Conservation (phyloP, 768 basidiomycete species). For the Termitomyces sp. region DNA sequence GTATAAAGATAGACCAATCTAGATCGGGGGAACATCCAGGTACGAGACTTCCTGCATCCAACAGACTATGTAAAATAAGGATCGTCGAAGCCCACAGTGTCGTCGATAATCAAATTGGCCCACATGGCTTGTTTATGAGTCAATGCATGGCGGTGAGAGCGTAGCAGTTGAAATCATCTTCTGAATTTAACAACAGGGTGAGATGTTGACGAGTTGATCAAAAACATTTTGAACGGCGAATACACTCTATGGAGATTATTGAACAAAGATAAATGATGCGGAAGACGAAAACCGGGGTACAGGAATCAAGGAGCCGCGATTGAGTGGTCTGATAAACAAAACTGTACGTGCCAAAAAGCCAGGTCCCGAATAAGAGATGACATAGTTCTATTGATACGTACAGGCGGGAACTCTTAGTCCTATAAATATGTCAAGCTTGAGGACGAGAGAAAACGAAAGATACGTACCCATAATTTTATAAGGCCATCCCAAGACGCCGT, state of each 20-base stretch:
- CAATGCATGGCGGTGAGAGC: background rate
- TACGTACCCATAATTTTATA: slow-evolving; percentile 93
- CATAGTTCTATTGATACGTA: slow-evolving; percentile 13
- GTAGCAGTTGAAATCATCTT: background rate
- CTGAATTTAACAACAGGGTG: background rate
- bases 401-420: slow-evolving; percentile 32
- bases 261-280: background rate
- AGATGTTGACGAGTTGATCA: background rate
- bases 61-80: background rate
- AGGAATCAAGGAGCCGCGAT: too few species aligned
- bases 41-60: background rate
- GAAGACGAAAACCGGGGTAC: background rate
- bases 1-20: slow-evolving; percentile 1
- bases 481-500: slow-evolving; percentile 98
- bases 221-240: background rate
- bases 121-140: background rate
- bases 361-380: slow-evolving; percentile 1
- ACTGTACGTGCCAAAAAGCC: background rate
- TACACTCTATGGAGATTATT: background rate
- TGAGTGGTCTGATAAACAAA: background rate
- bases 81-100: background rate
- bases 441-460: slow-evolving; percentile 7
- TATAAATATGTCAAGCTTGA: slow-evolving; percentile 20
- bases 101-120: too few species aligned
- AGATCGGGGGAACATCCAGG: background rate